These are phyloP conservation scores for Cornus kousa DNA, from an alignment of 148 eudicot genomes.

Conservation along the genomic window DNA sequence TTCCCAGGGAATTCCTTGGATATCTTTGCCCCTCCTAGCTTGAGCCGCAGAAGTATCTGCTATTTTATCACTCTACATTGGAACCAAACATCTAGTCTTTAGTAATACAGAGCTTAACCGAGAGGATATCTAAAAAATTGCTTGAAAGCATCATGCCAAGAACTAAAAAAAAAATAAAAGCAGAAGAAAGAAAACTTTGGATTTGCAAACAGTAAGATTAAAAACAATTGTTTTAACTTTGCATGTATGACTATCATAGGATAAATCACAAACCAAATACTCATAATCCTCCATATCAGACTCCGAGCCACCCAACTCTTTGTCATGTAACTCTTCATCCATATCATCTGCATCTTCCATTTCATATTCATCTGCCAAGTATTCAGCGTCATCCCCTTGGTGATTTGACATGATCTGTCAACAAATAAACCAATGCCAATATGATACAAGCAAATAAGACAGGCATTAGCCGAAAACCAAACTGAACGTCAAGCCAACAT, in stretches of 20 bases:
- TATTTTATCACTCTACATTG: constrained; percentile 44
- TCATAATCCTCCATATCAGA: constrained; percentile 76
- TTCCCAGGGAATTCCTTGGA: constrained; percentile 93
- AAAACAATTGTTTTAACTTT: not conserved
- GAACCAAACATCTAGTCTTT: constrained; percentile 1
- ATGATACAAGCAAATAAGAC: constrained; percentile 9
- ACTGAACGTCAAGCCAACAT: not conserved
- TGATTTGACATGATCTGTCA: constrained; percentile 51
- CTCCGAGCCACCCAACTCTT: constrained; percentile 64
- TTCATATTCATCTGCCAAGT: constrained; percentile 75
- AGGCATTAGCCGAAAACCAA: not conserved
- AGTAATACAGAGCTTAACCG: not conserved
- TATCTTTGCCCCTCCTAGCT: constrained; percentile 77
- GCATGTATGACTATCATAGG: not conserved
- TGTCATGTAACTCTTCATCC: constrained; percentile 58
- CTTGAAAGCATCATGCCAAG: constrained; percentile 1
- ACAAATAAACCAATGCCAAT: constrained; percentile 8
- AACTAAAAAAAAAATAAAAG: not conserved
- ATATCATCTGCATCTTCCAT: constrained; percentile 76
- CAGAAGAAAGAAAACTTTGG: not conserved
- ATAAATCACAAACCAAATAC: constrained; percentile 39
- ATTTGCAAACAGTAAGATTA: not conserved
- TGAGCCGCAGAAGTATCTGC: constrained; percentile 76
- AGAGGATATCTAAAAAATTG: not conserved
- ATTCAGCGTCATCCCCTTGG: constrained; percentile 51